A percentile compares a stretch with the other conserved stretches of the same genome.
phyloP scores from a whole-genome alignment of 2,329 filamentous ascomycete species.

The Cercospora janseana region DNA sequence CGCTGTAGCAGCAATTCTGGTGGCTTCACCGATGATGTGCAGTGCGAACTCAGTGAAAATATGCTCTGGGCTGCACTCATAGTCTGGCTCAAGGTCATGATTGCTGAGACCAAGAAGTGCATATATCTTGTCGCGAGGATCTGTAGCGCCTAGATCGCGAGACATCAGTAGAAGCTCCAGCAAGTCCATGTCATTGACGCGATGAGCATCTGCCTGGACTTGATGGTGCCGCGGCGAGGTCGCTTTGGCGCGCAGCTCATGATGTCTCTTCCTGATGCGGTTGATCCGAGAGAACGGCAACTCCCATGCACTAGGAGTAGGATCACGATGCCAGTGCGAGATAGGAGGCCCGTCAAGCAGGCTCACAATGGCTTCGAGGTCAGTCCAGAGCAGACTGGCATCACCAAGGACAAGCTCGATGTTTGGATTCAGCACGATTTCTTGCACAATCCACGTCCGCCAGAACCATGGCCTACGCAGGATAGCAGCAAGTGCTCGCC shows the following conservation, averaged over 20 bases:
- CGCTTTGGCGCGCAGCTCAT: background rate
- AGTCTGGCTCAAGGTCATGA: slow-evolving; percentile 32
- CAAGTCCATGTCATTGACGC: slow-evolving; percentile 27
- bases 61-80: slow-evolving; percentile 27
- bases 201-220: slow-evolving; percentile 7
- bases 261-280: slow-evolving; percentile 32
- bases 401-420: slow-evolving; percentile 34
- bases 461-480: slow-evolving; percentile 35
- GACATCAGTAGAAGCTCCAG: slow-evolving; percentile 36
- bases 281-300: slow-evolving; percentile 36
- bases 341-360: slow-evolving; percentile 32
- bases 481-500: slow-evolving; percentile 31
- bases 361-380: slow-evolving; percentile 30
- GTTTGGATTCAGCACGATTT: slow-evolving; percentile 33
- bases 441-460: slow-evolving; percentile 36
- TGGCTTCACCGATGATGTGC: slow-evolving; percentile 30
- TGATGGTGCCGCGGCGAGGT: background rate
- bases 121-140: slow-evolving; percentile 33
- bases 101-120: slow-evolving; percentile 28
- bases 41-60: slow-evolving; percentile 36
- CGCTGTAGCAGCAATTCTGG: slow-evolving; percentile 12
- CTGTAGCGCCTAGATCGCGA: slow-evolving; percentile 30
- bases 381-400: slow-evolving; percentile 30
- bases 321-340: slow-evolving; percentile 29
- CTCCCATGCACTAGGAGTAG: slow-evolving; percentile 31